These are phyloP conservation scores for Albifimbria verrucaria DNA, from an alignment of 2,329 filamentous ascomycete genomes.

Conservation along the genomic window DNA sequence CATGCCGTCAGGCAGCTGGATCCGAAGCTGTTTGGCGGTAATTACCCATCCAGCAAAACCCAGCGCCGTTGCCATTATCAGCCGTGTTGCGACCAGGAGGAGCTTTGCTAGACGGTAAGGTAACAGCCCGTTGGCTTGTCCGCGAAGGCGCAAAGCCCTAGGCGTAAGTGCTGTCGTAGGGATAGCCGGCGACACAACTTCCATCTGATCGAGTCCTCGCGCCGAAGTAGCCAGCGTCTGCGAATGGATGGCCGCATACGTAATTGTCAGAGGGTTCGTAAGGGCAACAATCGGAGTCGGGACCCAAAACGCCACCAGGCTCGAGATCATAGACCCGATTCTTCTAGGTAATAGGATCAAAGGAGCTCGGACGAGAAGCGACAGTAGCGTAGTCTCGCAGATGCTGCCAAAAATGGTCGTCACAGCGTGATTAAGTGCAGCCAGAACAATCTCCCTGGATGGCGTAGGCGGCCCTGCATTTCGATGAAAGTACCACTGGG, in stretches of 20 bases:
- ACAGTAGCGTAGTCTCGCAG: constrained; percentile 79
- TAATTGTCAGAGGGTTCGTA: constrained; percentile 88
- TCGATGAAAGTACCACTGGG: constrained; percentile 98
- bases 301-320: constrained; percentile 75
- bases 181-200: constrained; percentile 69
- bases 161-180: constrained; percentile 71
- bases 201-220: constrained; percentile 75
- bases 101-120: constrained; percentile 91
- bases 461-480: constrained; percentile 74
- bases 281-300: constrained; percentile 82
- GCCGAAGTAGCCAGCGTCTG: constrained; percentile 76
- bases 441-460: constrained; percentile 76
- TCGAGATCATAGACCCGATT: constrained; percentile 60
- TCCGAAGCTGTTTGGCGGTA: constrained; percentile 73
- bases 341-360: constrained; percentile 79
- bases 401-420: constrained; percentile 91
- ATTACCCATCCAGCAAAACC: constrained; percentile 97
- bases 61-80: constrained; percentile 85
- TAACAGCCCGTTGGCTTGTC: constrained; percentile 56
- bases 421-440: constrained; percentile 75
- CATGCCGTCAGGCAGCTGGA: constrained; percentile 51
- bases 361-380: constrained; percentile 78
- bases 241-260: constrained; percentile 91
- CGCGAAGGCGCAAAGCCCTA: constrained; percentile 42
- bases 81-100: constrained; percentile 83